Evolutionary conservation across 1,284 basidiomycete genomes (phyloP), one percentile per base, ranked within the genome.

Genomic region (Stygiomarasmius scandens): DNA sequence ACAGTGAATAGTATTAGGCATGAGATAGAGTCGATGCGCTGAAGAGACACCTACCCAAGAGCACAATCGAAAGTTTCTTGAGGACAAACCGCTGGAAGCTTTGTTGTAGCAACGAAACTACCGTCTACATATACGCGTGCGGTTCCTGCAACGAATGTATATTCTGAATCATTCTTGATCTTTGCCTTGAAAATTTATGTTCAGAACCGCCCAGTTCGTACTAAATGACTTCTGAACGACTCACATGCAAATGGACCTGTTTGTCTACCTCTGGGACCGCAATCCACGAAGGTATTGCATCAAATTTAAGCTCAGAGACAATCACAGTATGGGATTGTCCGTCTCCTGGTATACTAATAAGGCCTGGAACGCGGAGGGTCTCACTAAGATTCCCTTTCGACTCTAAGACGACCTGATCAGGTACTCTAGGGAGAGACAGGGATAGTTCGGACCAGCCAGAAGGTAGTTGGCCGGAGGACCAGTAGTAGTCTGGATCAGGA

Each of bases 121-220:
- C 70, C 74, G 60, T 77, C 72, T 10, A 77, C 71, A 44, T 74
- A 77, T 8, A 77, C 66, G 49, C 66, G 74, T 2, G 69, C 69
- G 1, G 49, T 60, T 8, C 74, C 74, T 8, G 49, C 48, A 2
- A 77, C 61, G 5, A 77, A 56, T 1, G 74, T 73, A 53, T 71
- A 77, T 16, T n/a, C n/a, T n/a, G n/a, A n/a, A n/a, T n/a, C n/a
- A n/a, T n/a, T n/a, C n/a, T n/a, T n/a, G n/a, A n/a, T 76, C 71
- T 0, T n/a, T n/a, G n/a, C n/a, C n/a, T n/a, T n/a, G n/a, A n/a
- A n/a, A n/a, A n/a, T n/a, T n/a, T n/a, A n/a, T n/a, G n/a, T n/a
- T n/a, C n/a, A n/a, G n/a, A n/a, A n/a, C n/a, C n/a, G n/a, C n/a
- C n/a, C 8, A 48, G 64, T 22, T 25, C 25, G 23, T 23, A 8